A percentile compares a stretch with the other conserved stretches of the same genome.
These are phyloP conservation scores for Cryphonectria carpinicola DNA, from an alignment of 2,329 filamentous ascomycete genomes.

Conservation along the genomic window DNA sequence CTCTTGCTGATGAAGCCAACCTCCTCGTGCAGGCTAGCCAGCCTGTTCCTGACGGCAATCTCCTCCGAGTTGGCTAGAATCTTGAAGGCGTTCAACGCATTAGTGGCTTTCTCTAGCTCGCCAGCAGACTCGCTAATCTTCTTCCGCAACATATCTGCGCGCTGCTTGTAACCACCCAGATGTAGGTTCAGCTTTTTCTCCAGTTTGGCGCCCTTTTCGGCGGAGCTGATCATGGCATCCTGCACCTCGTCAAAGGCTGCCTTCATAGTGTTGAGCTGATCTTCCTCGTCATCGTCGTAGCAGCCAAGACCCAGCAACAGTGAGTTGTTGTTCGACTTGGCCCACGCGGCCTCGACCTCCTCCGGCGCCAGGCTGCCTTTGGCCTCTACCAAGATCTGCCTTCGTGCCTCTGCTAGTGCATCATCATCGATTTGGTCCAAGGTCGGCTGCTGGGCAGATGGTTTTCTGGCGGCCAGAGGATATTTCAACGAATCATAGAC, in stretches of 20 bases:
- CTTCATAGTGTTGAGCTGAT: conserved; percentile 66
- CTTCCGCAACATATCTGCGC: conserved; percentile 76
- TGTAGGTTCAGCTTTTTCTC: conserved; percentile 92
- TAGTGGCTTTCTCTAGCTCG: conserved; percentile 72
- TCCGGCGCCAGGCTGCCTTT: conserved; percentile 53
- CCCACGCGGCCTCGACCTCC: conserved; percentile 58
- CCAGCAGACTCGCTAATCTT: conserved; percentile 79
- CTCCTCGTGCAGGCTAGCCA: conserved; percentile 80
- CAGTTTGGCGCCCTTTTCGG: conserved; percentile 81
- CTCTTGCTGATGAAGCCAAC: conserved; percentile 78
- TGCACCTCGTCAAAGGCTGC: conserved; percentile 77
- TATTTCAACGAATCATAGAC: conserved; percentile 79
- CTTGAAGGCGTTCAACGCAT: conserved; percentile 74
- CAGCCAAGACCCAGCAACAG: conserved; percentile 79
- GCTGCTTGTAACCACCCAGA: conserved; percentile 87
- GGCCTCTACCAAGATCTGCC: conserved; percentile 75
- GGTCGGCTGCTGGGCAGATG: conserved; percentile 63
- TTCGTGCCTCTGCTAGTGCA: conserved; percentile 73
- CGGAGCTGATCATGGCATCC: conserved; percentile 71
- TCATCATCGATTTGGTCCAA: conserved; percentile 72
- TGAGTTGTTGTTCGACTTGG: conserved; percentile 55
- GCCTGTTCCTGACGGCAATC: conserved; percentile 70
- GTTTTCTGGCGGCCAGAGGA: conserved; percentile 68
- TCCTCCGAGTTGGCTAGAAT: conserved; percentile 81
- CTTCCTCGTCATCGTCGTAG: conserved; percentile 77